phyloP scores from a whole-genome alignment of 1,284 basidiomycete species.

The Trichosporon asahii region DNA sequence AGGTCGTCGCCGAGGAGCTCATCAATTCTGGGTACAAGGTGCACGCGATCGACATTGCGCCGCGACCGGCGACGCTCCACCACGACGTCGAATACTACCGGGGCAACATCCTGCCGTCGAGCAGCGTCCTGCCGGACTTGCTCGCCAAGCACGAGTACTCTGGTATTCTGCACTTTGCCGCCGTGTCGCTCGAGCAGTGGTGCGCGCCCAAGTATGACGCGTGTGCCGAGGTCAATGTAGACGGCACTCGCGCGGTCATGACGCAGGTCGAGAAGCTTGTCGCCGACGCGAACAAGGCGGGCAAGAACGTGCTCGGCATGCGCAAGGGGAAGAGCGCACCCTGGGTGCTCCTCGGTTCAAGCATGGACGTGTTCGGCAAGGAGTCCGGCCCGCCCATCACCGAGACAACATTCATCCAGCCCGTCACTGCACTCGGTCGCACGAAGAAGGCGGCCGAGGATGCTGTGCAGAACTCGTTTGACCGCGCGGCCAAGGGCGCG shows the following conservation, averaged over 20 bases:
- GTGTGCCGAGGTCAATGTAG: slow-evolving; percentile 41
- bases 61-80: slow-evolving; percentile 26
- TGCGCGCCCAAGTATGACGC: slow-evolving; percentile 39
- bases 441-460: slow-evolving; percentile 42
- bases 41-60: slow-evolving; percentile 36
- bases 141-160: slow-evolving; percentile 24
- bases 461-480: slow-evolving; percentile 23
- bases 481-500: slow-evolving; percentile 1
- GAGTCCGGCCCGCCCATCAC: slow-evolving; percentile 17
- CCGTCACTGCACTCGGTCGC: slow-evolving; percentile 35
- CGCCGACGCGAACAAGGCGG: background rate
- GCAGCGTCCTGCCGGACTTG: slow-evolving; percentile 24
- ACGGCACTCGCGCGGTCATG: slow-evolving; percentile 36
- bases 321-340: slow-evolving; percentile 22
- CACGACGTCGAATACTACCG: slow-evolving; percentile 26
- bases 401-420: slow-evolving; percentile 26
- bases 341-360: slow-evolving; percentile 45
- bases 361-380: slow-evolving; percentile 42
- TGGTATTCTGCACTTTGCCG: slow-evolving; percentile 49
- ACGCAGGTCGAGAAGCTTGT: slow-evolving; percentile 25
- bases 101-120: slow-evolving; percentile 26
- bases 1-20: slow-evolving; percentile 16
- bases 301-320: slow-evolving; percentile 14
- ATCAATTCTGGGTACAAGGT: slow-evolving; percentile 27
- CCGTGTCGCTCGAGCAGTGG: slow-evolving; percentile 41